These are phyloP conservation scores for Clonostachys solani DNA, from an alignment of 2,329 filamentous ascomycete genomes.

Conservation along the genomic window DNA sequence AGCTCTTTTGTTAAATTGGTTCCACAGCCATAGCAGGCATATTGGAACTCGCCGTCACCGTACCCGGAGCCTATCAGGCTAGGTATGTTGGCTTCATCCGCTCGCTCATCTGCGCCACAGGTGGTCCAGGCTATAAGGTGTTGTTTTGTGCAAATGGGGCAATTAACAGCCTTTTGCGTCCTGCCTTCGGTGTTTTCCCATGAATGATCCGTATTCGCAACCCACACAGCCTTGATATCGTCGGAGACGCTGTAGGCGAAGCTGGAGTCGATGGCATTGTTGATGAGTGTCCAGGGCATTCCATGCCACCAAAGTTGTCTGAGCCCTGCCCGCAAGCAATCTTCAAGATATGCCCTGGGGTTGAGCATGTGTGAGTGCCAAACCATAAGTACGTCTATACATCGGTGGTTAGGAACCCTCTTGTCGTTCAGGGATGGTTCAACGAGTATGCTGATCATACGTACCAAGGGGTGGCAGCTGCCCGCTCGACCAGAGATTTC, in stretches of 20 bases:
- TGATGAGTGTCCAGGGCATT: slow-evolving; percentile 62
- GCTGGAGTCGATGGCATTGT: slow-evolving; percentile 50
- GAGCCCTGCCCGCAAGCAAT: slow-evolving; percentile 57
- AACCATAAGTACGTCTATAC: slow-evolving; percentile 74
- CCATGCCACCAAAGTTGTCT: slow-evolving; percentile 55
- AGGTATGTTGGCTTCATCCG: not conserved
- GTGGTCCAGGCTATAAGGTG: slow-evolving; percentile 58
- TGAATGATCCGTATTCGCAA: slow-evolving; percentile 34
- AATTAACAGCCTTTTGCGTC: slow-evolving; percentile 41
- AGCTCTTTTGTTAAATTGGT: slow-evolving; percentile 49
- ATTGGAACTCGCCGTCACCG: slow-evolving; percentile 49
- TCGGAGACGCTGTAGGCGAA: slow-evolving; percentile 51
- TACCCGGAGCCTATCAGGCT: slow-evolving; percentile 44
- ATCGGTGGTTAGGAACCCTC: not conserved
- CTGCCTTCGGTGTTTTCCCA: slow-evolving; percentile 59
- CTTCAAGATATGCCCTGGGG: slow-evolving; percentile 67
- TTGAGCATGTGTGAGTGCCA: slow-evolving; percentile 80
- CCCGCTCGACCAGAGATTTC: no score
- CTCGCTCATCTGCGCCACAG: slow-evolving; percentile 24
- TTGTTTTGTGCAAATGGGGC: slow-evolving; percentile 43
- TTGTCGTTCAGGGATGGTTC: no score
- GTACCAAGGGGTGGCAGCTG: no score
- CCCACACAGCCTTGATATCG: slow-evolving; percentile 41
- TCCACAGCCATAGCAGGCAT: slow-evolving; percentile 45
- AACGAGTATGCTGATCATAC: no score